Base-by-base conservation (phyloP, 2,329 filamentous ascomycete species). In the Fusarium drepaniforme region DNA sequence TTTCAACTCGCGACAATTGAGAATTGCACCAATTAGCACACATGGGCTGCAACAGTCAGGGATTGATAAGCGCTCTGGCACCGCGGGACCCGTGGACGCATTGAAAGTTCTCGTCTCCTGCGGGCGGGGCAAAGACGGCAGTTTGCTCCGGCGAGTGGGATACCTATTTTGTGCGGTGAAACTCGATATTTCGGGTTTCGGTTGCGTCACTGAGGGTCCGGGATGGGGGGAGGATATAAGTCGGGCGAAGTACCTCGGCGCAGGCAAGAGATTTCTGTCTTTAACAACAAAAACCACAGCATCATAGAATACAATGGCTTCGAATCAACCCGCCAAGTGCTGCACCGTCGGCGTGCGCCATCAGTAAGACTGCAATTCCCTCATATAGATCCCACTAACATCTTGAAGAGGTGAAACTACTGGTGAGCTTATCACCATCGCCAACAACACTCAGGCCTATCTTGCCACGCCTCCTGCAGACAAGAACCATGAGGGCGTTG, bases 291-390 rank as follows among this genome's bases (percentile, higher is more conserved):
- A 25, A 18, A 61, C 37, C 37, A 57, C 42, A 58, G 44, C 42
- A 58, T 56, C 30, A 23, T 7, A 30, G 18, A 37, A 16, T 15
- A 62, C 51, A 64, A 90, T 90, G 89, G 86, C 89, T 40, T 90
- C 89, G 4, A 84, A 89, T 76, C 84, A 85, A 65, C 88, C 88
- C 15, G 86, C 79, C 66, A 76, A 83, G 64, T 91, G 89, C 85
- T 91, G 89, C 83, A 84, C 84, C 37, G 76, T 86, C 64, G 89
- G 88, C 69, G 82, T 88, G 70, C 87, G 85, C 80, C 88, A 90
- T 75, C 85, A 88, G 88, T 90, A 82, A 79, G 88, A 84, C 25
- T 30, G 37, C 28, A 23, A 35, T 18, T 9, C 2, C 21, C 23
- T n/a, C 59, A 42, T 6, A 15, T 5, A 23, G 1, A 49, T 18